Evolutionary conservation across 495 filamentous ascomycete genomes (phyloP).

Genomic region (Pyrenula massariospora): DNA sequence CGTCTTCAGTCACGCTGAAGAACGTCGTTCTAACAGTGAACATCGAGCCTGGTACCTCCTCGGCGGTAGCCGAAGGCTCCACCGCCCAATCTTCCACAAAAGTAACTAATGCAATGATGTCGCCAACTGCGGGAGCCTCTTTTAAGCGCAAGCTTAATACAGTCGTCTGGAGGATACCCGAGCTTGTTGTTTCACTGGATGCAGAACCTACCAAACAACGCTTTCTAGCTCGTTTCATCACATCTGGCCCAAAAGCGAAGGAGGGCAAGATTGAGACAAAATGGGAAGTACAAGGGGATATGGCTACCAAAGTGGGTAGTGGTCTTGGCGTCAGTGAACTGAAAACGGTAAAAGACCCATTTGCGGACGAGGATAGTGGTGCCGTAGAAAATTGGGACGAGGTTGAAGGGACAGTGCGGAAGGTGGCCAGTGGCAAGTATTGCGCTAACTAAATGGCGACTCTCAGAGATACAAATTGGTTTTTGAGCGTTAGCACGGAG

Average conservation of each 20-base stretch:
- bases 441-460: neutral
- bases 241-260: neutral
- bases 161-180: conserved; percentile 81
- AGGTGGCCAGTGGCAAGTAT: neutral
- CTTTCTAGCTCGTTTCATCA: neutral
- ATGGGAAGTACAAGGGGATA: neutral
- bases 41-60: conserved; percentile 40
- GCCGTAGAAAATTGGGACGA: neutral
- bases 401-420: neutral
- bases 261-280: neutral
- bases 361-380: neutral
- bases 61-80: conserved; percentile 23
- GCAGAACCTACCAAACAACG: neutral
- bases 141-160: conserved; percentile 82
- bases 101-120: conserved; percentile 32
- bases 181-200: conserved; percentile 33
- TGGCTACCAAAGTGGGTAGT: neutral
- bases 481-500: too few species aligned
- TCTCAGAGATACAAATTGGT: too few species aligned
- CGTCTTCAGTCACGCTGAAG: conserved; percentile 50
- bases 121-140: conserved; percentile 37
- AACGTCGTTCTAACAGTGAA: conserved; percentile 75
- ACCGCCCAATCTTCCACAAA: conserved; percentile 32
- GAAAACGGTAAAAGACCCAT: conserved; percentile 21
- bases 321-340: conserved; percentile 11